Base-by-base conservation (phyloP, 306 rosid genomes). In the Neltuma alba region DNA sequence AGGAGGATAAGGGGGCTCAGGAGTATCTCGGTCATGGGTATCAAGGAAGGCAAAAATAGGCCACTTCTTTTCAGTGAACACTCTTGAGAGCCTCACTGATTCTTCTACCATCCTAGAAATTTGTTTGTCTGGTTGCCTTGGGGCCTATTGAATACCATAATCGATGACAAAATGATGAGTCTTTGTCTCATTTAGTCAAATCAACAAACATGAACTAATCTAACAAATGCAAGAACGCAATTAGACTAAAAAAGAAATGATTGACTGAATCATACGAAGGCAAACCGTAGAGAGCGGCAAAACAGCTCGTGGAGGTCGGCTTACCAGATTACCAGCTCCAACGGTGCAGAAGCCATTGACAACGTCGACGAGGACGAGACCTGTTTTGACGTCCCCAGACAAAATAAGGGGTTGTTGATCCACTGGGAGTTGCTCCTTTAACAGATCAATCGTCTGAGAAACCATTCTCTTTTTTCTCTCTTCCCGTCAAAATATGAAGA, bases 301-400 rank as follows among this genome's bases (percentile, higher is more conserved):
- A 14, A 47, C n/a, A 47, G 63, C 25, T 57, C 9, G 23, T 10
- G 33, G 15, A 57, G 63, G 12, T 38, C 4, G 33, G 81, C 60
- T 85, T 66, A 92, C 99, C 84, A 94, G 34, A 80, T 91, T 89
- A 44, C 99, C 97, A 68, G 95, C 91, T 9, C 99, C 99, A 60
- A 92, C 97, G 65, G 95, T 91, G 74, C 97, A 92, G 88, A 94
- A 94, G 82, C 97, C 97, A 67, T 92, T 94, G 54, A 94, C 87
- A 42, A 94, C 2, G 83, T 92, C 97, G 76, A 94, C 93, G 68
- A 94, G 90, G 75, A 92, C 94, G 76, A 92, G 97, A 18, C 95
- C 97, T 1, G 92, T 92, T 74, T 79, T 82, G 82, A 76, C 50
- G 44, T 89, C 83, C 4, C 58, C 82, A 33, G 95, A 84, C 38